Percentiles rank a stretch among this genome's conserved stretches.
Conservation (phyloP, 148 eudicot genomes). For the Amaranthus palmeri region DNA sequence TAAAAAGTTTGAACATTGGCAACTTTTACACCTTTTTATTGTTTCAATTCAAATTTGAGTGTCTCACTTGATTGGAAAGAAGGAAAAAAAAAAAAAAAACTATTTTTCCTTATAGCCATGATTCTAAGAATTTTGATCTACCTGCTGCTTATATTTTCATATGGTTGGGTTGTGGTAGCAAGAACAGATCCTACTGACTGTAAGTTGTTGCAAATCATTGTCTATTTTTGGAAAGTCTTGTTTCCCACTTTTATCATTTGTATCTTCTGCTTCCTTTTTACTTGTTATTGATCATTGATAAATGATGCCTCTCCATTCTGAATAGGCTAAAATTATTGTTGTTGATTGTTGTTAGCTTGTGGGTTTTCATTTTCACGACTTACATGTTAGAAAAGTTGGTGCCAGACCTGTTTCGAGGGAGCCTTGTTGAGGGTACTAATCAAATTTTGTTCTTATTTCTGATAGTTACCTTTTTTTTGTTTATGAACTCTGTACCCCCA, state of each 20-base stretch:
- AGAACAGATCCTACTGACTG: constrained; percentile 26
- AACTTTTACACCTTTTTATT: too few species aligned
- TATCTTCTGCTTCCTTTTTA: neutral
- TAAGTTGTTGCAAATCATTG: constrained; percentile 18
- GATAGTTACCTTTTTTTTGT: too few species aligned
- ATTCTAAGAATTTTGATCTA: constrained; percentile 14
- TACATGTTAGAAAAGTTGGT: neutral
- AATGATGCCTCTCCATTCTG: neutral
- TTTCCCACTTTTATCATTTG: too few species aligned
- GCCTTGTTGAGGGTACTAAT: neutral
- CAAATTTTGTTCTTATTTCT: neutral
- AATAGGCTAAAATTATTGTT: neutral
- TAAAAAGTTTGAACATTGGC: too few species aligned
- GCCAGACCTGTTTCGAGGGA: too few species aligned
- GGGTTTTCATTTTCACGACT: neutral
- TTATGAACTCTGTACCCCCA: too few species aligned
- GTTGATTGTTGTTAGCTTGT: neutral
- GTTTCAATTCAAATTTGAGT: too few species aligned
- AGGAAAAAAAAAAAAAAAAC: neutral
- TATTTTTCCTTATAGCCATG: constrained; percentile 8
- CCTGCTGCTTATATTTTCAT: constrained; percentile 13
- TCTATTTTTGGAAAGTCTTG: neutral
- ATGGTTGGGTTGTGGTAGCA: constrained; percentile 19
- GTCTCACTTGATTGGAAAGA: neutral
- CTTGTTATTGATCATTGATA: neutral